Conservation (phyloP, 2,329 filamentous ascomycete genomes). For the Epichloe gansuensis region DNA sequence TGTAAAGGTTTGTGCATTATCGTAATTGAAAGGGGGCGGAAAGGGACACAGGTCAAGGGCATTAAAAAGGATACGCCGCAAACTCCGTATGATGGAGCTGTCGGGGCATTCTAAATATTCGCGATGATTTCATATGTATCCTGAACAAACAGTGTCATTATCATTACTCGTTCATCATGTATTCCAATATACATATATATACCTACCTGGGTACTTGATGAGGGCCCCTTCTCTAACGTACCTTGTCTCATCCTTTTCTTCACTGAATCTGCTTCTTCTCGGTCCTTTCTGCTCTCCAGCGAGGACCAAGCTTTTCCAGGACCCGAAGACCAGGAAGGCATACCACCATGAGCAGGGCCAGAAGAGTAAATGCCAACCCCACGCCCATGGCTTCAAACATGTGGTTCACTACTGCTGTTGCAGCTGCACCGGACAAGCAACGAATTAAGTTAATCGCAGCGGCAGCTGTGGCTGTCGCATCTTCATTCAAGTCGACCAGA, state of each 20-base stretch:
- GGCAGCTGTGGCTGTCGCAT: constrained; percentile 47
- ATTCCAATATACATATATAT: background rate
- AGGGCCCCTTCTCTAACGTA: background rate
- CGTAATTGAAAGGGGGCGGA: background rate
- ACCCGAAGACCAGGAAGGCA: constrained; percentile 36
- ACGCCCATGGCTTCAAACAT: constrained; percentile 44
- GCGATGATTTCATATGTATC: background rate
- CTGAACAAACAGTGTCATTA: background rate
- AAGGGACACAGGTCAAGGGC: background rate
- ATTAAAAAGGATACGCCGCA: background rate
- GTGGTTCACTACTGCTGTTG: constrained; percentile 44
- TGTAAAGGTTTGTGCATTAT: background rate
- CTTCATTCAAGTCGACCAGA: constrained; percentile 49
- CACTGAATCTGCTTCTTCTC: constrained; percentile 10
- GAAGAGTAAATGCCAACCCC: constrained; percentile 51
- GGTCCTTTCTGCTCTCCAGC: constrained; percentile 37
- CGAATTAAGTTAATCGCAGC: constrained; percentile 51
- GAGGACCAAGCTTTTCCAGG: constrained; percentile 34
- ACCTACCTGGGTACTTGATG: background rate
- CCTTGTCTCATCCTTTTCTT: background rate
- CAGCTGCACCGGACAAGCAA: constrained; percentile 47
- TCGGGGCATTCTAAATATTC: background rate
- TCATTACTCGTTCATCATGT: background rate
- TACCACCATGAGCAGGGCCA: constrained; percentile 36
- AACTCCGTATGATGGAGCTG: background rate